Evolutionary conservation across 495 filamentous ascomycete genomes (phyloP).

Genomic region (Podospora tetraspora): DNA sequence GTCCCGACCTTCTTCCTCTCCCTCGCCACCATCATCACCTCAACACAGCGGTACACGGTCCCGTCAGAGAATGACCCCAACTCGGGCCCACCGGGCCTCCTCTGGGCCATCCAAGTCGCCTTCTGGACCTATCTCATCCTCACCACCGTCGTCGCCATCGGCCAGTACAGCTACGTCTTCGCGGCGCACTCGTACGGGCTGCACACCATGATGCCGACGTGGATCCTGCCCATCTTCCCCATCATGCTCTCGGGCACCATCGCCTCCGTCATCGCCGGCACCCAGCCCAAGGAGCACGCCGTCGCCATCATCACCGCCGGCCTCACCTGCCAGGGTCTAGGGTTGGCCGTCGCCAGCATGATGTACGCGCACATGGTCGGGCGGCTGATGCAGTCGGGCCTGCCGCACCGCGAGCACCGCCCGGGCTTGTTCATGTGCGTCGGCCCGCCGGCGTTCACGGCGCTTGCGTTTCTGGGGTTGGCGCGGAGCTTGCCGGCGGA

Average conservation of each 20-base stretch:
- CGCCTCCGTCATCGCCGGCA: slow-evolving; percentile 40
- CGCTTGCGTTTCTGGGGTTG: slow-evolving; percentile 28
- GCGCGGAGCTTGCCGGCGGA: slow-evolving; percentile 29
- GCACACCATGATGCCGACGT: slow-evolving; percentile 49
- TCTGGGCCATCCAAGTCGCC: slow-evolving; percentile 36
- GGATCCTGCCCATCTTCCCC: slow-evolving; percentile 56
- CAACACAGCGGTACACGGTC: slow-evolving; percentile 54
- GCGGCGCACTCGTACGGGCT: slow-evolving; percentile 31
- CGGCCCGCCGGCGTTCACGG: slow-evolving; percentile 61
- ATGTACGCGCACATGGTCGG: slow-evolving; percentile 59
- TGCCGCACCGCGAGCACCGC: slow-evolving; percentile 45
- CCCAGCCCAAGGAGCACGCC: slow-evolving; percentile 37
- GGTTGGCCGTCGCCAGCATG: slow-evolving; percentile 44
- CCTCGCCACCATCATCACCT: slow-evolving; percentile 57
- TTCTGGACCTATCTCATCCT: slow-evolving; percentile 52
- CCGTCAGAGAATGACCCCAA: slow-evolving; percentile 40
- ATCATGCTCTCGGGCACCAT: slow-evolving; percentile 51
- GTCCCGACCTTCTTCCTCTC: slow-evolving; percentile 63
- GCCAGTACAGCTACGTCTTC: slow-evolving; percentile 51
- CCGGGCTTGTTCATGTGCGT: slow-evolving; percentile 69
- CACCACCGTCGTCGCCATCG: slow-evolving; percentile 43
- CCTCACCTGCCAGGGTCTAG: slow-evolving; percentile 50
- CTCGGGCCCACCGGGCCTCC: slow-evolving; percentile 31
- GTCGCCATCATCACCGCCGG: slow-evolving; percentile 47
- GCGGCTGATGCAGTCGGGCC: slow-evolving; percentile 55